phyloP scores from a whole-genome alignment of 169 alveolate species.

The Eimeria acervulina region DNA sequence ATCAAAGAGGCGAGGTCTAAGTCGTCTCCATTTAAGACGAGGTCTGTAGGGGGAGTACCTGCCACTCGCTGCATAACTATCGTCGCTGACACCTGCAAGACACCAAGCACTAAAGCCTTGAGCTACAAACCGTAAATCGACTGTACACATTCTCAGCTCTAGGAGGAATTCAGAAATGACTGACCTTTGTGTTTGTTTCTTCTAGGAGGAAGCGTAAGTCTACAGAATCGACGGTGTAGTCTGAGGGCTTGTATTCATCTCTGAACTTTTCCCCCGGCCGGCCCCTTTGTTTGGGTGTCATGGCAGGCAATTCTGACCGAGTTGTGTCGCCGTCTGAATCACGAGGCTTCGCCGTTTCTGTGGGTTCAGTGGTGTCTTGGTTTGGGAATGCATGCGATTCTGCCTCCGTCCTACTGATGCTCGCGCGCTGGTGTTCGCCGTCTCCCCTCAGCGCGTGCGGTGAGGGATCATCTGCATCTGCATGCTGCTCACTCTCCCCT shows the following conservation, averaged over 20 bases:
- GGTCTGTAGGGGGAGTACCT: conserved; percentile 89
- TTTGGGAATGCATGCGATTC: background rate
- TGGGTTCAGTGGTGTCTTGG: background rate
- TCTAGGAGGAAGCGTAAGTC: conserved; percentile 89
- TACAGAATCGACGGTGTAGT: conserved; percentile 89
- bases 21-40: conserved; percentile 93
- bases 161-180: background rate
- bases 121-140: background rate
- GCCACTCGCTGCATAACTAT: conserved; percentile 37
- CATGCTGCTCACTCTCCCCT: background rate
- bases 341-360: background rate
- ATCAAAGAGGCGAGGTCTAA: conserved; percentile 89
- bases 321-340: background rate
- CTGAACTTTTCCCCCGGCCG: conserved; percentile 90
- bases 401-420: background rate
- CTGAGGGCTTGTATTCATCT: conserved; percentile 93
- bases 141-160: background rate
- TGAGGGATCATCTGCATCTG: background rate
- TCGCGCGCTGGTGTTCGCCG: background rate
- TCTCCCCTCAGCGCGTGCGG: conserved; percentile 29
- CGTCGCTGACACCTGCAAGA: conserved; percentile 58
- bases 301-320: background rate
- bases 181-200: conserved; percentile 89
- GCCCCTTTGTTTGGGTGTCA: conserved; percentile 75
- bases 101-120: background rate